Evolutionary conservation across 1,284 basidiomycete species (phyloP).

Genomic region (Pseudozyma tsukubaensis): DNA sequence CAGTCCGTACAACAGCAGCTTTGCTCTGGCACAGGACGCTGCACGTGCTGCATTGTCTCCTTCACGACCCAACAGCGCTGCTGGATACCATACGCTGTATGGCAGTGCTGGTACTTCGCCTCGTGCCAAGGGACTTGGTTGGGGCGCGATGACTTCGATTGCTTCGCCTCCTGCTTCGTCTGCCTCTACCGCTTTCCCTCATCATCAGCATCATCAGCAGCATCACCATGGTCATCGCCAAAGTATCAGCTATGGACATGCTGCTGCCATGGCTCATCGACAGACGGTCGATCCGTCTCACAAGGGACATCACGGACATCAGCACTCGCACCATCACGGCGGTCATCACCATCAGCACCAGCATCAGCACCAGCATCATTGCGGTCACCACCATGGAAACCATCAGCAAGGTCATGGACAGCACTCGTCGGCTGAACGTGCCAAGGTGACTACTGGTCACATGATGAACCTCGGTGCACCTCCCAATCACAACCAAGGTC

Average conservation of each 20-base stretch:
- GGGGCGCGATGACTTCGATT: conserved; percentile 60
- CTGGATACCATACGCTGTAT: conserved; percentile 26
- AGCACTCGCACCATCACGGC: conserved; percentile 14
- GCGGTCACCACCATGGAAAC: conserved; percentile 21
- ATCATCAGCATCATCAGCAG: conserved; percentile 18
- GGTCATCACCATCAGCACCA: conserved; percentile 32
- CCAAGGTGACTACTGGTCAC: conserved; percentile 15
- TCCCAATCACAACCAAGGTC: conserved; percentile 27
- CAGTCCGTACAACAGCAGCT: conserved; percentile 44
- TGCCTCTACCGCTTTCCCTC: conserved; percentile 2
- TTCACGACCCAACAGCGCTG: conserved; percentile 45
- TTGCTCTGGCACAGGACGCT: conserved; percentile 44
- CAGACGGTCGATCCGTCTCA: conserved; percentile 16
- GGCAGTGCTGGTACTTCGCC: conserved; percentile 55
- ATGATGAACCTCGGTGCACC: conserved; percentile 30
- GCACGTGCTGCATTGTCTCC: conserved; percentile 39
- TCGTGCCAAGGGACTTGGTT: conserved; percentile 55
- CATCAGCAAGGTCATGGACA: conserved; percentile 13
- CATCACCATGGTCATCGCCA: conserved; percentile 8
- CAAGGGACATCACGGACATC: conserved; percentile 17
- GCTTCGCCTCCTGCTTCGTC: conserved; percentile 24
- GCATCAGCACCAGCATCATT: conserved; percentile 31
- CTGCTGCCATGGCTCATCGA: conserved; percentile 34
- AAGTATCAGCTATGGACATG: conserved; percentile 50
- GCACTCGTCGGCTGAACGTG: conserved; percentile 6